phyloP scores from a whole-genome alignment of 2,329 filamentous ascomycete genomes.

The Juglanconis juglandina region DNA sequence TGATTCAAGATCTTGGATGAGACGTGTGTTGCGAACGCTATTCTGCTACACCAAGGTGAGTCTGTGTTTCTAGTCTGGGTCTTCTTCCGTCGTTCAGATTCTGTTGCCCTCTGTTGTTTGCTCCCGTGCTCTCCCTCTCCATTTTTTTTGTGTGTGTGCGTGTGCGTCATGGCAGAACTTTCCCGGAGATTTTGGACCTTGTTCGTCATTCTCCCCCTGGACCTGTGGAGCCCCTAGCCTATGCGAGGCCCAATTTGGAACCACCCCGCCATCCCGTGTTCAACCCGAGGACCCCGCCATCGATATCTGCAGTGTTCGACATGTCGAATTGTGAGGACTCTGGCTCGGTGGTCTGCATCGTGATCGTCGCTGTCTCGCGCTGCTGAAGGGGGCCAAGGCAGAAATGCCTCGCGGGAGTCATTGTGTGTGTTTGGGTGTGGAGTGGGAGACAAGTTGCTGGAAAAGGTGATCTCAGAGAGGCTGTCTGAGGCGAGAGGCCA shows the following conservation, averaged over 20 bases:
- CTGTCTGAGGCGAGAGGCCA: neutral
- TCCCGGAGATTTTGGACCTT: slow-evolving; percentile 11
- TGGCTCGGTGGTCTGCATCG: neutral
- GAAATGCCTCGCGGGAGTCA: neutral
- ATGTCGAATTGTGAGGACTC: neutral
- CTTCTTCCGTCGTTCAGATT: neutral
- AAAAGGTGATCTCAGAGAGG: neutral
- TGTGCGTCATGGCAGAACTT: slow-evolving; percentile 16
- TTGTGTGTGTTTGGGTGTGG: too few relatives aligned
- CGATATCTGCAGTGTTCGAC: neutral
- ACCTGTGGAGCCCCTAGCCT: slow-evolving; percentile 11
- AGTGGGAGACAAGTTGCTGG: too few relatives aligned
- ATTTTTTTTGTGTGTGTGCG: slow-evolving; percentile 4
- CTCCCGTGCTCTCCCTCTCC: neutral
- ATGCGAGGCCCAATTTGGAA: slow-evolving; percentile 9
- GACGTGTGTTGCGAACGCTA: slow-evolving; percentile 6
- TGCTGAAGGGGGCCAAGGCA: neutral
- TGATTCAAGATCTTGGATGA: neutral
- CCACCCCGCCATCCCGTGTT: slow-evolving; percentile 6
- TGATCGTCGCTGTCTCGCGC: neutral
- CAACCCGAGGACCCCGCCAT: neutral
- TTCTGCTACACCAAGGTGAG: slow-evolving; percentile 10
- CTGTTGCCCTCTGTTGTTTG: neutral
- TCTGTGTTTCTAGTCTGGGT: neutral
- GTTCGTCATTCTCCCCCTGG: slow-evolving; percentile 9